Base-by-base conservation (phyloP, 208 protist genomes). In the Leishmania arabica region DNA sequence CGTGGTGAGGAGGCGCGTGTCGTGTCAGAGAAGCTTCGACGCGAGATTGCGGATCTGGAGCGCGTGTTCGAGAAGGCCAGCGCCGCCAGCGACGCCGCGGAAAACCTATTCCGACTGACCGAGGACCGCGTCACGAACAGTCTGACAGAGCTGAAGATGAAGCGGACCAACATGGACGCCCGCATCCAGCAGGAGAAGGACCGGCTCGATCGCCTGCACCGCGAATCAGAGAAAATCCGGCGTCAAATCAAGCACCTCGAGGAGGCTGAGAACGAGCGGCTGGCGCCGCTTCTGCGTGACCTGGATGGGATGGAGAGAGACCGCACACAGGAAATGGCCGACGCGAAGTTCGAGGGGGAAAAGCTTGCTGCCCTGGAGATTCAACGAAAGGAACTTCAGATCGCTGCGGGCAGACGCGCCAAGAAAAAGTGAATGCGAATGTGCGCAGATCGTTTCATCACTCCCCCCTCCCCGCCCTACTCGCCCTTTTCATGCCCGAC, bases 151-250 rank as follows among this genome's bases (percentile, higher is more conserved):
- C 75, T 96, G 15, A 92, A 91, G 70, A 85, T 75, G 71, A 92
- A 93, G 77, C 94, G 91, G 68, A 66, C 87, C 31, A 93, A 89
- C 84, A 90, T 95, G 84, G 92, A 94, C 19, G 87, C 84, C 3
- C 89, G 93, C 56, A 89, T 95, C 49, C 92, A 95, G 77, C 92
- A 96, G 65, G 95, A 97, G 84, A 93, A 92, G 84, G 95, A 97
- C 53, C 69, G 82, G 45, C 74, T 78, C 65, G 93, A 96, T 34
- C 89, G 91, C 19, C 76, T 93, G 34, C 76, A 89, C 37, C 91
- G 91, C 37, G 94, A 97, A n/a, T 93, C 91, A 76, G 95, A 97
- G 45, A 89, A 90, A 34, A 89, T 96, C 82, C 86, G 91, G 54
- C 79, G 87, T 69, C 95, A 97, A 69, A 89, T 97, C 65, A 89